These are phyloP conservation scores for Kwoniella shandongensis DNA, from an alignment of 768 basidiomycete species.

Conservation along the genomic window DNA sequence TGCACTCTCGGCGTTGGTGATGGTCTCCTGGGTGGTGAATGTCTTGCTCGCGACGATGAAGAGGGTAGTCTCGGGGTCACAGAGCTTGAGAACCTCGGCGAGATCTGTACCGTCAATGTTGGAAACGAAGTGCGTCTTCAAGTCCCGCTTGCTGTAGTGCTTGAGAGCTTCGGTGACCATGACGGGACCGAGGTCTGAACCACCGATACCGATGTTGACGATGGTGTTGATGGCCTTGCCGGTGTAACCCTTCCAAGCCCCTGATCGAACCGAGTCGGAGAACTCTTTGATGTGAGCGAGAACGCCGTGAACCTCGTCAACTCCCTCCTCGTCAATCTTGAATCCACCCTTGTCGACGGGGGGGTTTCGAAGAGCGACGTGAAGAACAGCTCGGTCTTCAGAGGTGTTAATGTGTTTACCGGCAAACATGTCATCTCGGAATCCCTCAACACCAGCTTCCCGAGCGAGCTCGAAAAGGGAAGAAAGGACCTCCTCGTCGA, in stretches of 20 bases:
- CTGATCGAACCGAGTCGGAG: constrained; percentile 76
- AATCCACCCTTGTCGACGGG: constrained; percentile 65
- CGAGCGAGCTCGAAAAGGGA: constrained; percentile 75
- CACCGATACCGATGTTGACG: constrained; percentile 99
- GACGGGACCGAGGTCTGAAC: constrained; percentile 94
- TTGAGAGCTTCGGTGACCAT: constrained; percentile 99
- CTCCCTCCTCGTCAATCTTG: constrained; percentile 69
- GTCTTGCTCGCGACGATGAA: constrained; percentile 99
- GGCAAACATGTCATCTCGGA: constrained; percentile 88
- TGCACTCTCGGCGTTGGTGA: constrained; percentile 95
- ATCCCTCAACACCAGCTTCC: constrained; percentile 80
- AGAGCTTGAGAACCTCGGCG: constrained; percentile 75
- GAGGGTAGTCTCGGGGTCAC: constrained; percentile 86
- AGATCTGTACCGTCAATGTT: constrained; percentile 99
- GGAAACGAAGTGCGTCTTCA: constrained; percentile 84
- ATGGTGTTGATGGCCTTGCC: constrained; percentile 91
- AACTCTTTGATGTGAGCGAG: constrained; percentile 90
- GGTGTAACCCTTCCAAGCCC: constrained; percentile 94
- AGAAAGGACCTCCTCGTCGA: constrained; percentile 78
- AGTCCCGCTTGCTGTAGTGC: constrained; percentile 82
- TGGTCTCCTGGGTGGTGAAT: constrained; percentile 99
- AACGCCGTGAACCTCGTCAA: constrained; percentile 77
- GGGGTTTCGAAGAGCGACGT: constrained; percentile 77
- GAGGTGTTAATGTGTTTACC: constrained; percentile 99
- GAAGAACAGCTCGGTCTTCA: constrained; percentile 94